These are phyloP conservation scores for Paradendryphiella salina DNA, from an alignment of 2,329 filamentous ascomycete genomes.

Conservation along the genomic window DNA sequence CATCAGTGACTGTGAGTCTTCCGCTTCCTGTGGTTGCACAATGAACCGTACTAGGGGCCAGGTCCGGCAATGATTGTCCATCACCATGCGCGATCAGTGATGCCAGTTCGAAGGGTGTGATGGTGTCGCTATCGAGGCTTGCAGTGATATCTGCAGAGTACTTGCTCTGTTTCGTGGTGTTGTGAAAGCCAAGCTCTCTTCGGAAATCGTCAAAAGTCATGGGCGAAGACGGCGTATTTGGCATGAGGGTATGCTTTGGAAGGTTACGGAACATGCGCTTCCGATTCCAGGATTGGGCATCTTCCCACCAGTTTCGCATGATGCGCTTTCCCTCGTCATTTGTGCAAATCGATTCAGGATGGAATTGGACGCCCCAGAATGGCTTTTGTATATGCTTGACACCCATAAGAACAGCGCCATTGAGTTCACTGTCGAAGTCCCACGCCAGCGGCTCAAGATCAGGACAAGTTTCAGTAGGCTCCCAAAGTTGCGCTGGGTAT, in stretches of 20 bases:
- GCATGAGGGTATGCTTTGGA: conserved; percentile 11
- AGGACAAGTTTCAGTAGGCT: conserved; percentile 41
- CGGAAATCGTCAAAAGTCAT: conserved; percentile 27
- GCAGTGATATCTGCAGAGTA: conserved; percentile 8
- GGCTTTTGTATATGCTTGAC: conserved; percentile 69
- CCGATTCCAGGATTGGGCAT: conserved; percentile 60
- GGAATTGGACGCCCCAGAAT: conserved; percentile 87
- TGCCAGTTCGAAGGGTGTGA: conserved; percentile 30
- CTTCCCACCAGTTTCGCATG: conserved; percentile 74
- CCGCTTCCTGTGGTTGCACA: conserved; percentile 43
- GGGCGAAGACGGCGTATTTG: conserved; percentile 17
- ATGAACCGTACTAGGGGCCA: conserved; percentile 38
- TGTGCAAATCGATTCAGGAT: conserved; percentile 87
- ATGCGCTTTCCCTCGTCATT: conserved; percentile 66
- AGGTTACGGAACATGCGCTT: conserved; percentile 22
- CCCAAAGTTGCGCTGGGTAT: conserved; percentile 50
- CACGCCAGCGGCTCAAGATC: conserved; percentile 53
- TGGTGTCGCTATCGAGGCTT: conserved; percentile 17
- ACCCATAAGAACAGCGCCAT: conserved; percentile 73
- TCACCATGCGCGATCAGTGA: conserved; percentile 36
- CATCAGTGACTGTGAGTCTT: conserved; percentile 41
- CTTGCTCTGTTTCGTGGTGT: conserved; percentile 9
- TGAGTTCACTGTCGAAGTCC: conserved; percentile 51
- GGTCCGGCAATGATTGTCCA: conserved; percentile 22
- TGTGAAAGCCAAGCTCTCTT: conserved; percentile 22